Conservation (phyloP, 2,329 filamentous ascomycete genomes). For the Trichoderma gracile region DNA sequence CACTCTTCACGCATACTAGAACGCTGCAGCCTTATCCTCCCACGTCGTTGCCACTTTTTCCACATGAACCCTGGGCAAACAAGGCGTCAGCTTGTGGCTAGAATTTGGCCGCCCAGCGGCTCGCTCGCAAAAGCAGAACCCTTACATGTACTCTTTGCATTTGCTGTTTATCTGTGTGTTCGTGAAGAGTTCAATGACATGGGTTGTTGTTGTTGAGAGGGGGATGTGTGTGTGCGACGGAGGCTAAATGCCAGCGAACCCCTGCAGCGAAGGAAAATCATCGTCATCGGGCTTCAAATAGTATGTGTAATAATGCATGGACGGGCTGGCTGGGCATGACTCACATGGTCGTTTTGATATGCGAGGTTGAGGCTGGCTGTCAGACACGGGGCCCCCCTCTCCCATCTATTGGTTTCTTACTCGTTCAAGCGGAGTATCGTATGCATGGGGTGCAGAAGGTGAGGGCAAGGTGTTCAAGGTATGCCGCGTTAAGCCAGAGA, state of each 20-base stretch:
- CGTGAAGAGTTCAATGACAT: too few species aligned
- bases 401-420: background rate
- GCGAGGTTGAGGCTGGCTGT: slow-evolving; percentile 4
- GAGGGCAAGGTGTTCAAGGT: too few species aligned
- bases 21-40: slow-evolving; percentile 24
- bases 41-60: slow-evolving; percentile 3
- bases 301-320: background rate
- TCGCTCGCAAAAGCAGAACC: background rate
- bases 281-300: slow-evolving; percentile 4
- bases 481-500: too few species aligned
- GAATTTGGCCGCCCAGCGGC: background rate
- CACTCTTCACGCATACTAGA: background rate
- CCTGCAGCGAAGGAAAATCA: background rate
- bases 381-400: background rate
- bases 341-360: slow-evolving; percentile 21
- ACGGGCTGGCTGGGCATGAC: slow-evolving; percentile 7
- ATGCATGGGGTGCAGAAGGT: too few species aligned
- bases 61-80: too few species aligned
- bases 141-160: background rate
- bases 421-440: background rate
- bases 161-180: too few species aligned
- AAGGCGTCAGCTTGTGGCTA: background rate
- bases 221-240: background rate
- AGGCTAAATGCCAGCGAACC: background rate
- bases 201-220: too few species aligned